A percentile compares a stretch with the other conserved stretches of the same genome.
Evolutionary conservation across 1,139 yeast species (phyloP).

Genomic region (Pichia inconspicua): DNA sequence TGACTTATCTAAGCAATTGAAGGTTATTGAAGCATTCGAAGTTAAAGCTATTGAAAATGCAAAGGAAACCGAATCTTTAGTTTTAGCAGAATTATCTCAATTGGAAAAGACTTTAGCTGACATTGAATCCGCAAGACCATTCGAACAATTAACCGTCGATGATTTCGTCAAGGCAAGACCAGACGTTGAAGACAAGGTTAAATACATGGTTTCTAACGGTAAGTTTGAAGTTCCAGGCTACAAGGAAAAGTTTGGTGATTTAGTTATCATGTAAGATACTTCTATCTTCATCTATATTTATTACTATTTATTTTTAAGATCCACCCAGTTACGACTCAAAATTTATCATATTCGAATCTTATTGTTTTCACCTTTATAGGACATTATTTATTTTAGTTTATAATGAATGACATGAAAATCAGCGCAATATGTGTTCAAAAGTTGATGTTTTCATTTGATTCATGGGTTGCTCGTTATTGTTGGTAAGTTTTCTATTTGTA

Average conservation of each 20-base stretch:
- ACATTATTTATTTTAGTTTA: background rate
- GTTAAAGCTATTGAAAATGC: conserved; percentile 95
- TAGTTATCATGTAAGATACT: conserved; percentile 73
- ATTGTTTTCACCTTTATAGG: background rate
- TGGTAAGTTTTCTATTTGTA: no score
- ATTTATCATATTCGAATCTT: background rate
- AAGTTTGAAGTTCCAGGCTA: conserved; percentile 98
- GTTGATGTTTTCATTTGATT: no score
- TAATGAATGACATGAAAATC: background rate
- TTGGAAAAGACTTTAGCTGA: conserved; percentile 83
- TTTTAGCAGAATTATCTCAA: conserved; percentile 75
- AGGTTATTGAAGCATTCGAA: conserved; percentile 90
- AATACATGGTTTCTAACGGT: conserved; percentile 92
- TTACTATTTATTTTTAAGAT: conserved; percentile 10
- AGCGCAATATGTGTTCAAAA: background rate
- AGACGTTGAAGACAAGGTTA: conserved; percentile 93
- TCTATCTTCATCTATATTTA: conserved; percentile 7
- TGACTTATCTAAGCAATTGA: conserved; percentile 83
- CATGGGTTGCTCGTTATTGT: no score
- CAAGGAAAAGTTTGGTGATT: conserved; percentile 94
- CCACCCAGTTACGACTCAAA: conserved; percentile 8
- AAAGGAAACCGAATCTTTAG: conserved; percentile 83
- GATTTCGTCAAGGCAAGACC: conserved; percentile 95
- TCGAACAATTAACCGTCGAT: conserved; percentile 91
- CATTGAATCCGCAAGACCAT: conserved; percentile 95